A percentile compares a stretch with the other conserved stretches of the same genome.
Evolutionary conservation across 2,329 filamentous ascomycete species (phyloP).

Genomic region (Chalaropsis ovoidea): DNA sequence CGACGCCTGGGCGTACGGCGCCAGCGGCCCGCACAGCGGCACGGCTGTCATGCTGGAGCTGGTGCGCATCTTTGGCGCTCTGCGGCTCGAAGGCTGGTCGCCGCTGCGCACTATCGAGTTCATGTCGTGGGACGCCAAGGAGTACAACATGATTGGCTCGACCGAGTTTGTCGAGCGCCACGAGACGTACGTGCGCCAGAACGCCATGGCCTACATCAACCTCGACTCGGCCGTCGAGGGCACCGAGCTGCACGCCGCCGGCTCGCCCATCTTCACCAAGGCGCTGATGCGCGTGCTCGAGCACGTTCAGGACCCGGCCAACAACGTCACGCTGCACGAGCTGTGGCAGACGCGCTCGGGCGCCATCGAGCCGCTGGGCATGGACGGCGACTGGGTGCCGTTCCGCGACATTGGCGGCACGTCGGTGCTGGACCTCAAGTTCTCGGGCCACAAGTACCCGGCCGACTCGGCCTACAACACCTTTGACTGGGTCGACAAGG

Average conservation of each 20-base stretch:
- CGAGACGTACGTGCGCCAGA: slow-evolving; percentile 57
- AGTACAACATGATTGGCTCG: slow-evolving; percentile 88
- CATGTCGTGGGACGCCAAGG: slow-evolving; percentile 88
- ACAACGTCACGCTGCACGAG: slow-evolving; percentile 61
- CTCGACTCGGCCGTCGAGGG: slow-evolving; percentile 66
- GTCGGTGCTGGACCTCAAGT: slow-evolving; percentile 76
- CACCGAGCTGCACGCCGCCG: slow-evolving; percentile 56
- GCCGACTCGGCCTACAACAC: slow-evolving; percentile 83
- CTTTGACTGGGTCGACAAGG: slow-evolving; percentile 70
- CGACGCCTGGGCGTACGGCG: slow-evolving; percentile 84
- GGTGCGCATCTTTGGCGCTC: slow-evolving; percentile 69
- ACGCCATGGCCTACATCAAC: slow-evolving; percentile 83
- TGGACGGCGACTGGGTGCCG: slow-evolving; percentile 71
- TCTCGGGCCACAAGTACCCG: slow-evolving; percentile 57
- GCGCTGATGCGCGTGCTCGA: slow-evolving; percentile 63
- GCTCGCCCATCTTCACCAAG: slow-evolving; percentile 68
- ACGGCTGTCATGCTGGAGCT: slow-evolving; percentile 88
- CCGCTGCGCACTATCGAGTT: slow-evolving; percentile 93
- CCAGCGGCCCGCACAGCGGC: slow-evolving; percentile 74
- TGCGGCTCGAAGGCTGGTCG: slow-evolving; percentile 70
- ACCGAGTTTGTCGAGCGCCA: slow-evolving; percentile 91
- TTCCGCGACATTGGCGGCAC: slow-evolving; percentile 89
- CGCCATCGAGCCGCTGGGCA: slow-evolving; percentile 58
- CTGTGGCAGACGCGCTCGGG: slow-evolving; percentile 60
- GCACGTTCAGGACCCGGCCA: slow-evolving; percentile 60